phyloP scores from a whole-genome alignment of 202 grass and related monocot species.

The Setaria viridis region DNA sequence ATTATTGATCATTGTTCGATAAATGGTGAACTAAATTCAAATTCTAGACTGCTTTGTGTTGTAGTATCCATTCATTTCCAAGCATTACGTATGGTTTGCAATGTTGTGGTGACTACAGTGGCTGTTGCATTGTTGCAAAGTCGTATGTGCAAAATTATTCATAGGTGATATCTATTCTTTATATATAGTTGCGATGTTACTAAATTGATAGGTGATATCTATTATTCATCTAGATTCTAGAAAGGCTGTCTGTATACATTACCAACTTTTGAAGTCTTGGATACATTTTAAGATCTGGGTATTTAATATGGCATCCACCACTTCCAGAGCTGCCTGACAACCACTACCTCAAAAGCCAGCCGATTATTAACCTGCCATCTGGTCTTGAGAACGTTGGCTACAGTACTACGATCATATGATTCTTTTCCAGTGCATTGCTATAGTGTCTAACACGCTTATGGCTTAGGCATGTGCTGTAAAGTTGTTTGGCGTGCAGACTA shows the following conservation, averaged over 20 bases:
- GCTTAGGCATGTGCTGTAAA: not conserved
- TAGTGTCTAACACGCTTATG: not conserved
- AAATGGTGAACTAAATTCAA: not conserved
- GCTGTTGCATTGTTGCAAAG: not conserved
- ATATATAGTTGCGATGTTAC: not conserved
- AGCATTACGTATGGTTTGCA: not conserved
- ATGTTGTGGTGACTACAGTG: not conserved
- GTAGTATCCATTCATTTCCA: not conserved
- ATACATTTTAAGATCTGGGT: not conserved
- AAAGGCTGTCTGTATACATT: not conserved
- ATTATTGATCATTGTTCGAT: slow-evolving; percentile 3
- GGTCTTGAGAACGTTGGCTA: not conserved
- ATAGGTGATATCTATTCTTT: not conserved
- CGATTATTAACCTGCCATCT: not conserved
- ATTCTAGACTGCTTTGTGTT: not conserved
- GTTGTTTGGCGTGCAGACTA: not conserved
- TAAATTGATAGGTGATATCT: not conserved
- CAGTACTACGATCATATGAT: not conserved
- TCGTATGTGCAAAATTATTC: not conserved
- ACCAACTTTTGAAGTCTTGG: not conserved
- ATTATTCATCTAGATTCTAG: not conserved
- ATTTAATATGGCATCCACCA: not conserved
- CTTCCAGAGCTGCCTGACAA: not conserved
- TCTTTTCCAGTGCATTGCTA: not conserved
- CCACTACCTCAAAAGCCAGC: not conserved